Conservation (phyloP, 257 asterid species). For the Oldenlandia corymbosa region DNA sequence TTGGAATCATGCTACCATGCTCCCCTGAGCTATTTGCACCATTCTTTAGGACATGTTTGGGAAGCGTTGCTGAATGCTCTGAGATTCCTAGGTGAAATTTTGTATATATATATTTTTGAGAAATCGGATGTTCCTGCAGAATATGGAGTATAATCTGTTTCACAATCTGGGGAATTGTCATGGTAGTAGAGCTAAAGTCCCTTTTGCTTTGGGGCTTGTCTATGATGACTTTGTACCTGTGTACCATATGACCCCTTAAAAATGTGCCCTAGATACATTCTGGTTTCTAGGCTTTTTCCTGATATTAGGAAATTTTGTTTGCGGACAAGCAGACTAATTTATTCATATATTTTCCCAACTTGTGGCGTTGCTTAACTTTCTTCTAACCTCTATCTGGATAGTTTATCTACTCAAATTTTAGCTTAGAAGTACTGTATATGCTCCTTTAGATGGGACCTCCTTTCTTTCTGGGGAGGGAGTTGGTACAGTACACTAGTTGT, state of each 20-base stretch:
- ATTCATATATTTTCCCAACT: slow-evolving; percentile 11
- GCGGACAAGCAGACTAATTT: slow-evolving; percentile 26
- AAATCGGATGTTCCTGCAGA: slow-evolving; percentile 15
- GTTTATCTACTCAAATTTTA: neutral
- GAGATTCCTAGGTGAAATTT: slow-evolving; percentile 38
- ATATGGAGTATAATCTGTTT: slow-evolving; percentile 11
- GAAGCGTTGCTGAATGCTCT: slow-evolving; percentile 27
- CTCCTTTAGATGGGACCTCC: neutral
- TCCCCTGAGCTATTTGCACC: slow-evolving; percentile 29
- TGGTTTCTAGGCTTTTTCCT: slow-evolving; percentile 26
- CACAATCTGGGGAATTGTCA: slow-evolving; percentile 9
- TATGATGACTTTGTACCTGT: slow-evolving; percentile 11
- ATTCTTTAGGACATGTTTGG: slow-evolving; percentile 31
- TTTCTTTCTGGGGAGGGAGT: neutral
- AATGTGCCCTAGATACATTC: slow-evolving; percentile 22
- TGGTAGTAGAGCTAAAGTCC: slow-evolving; percentile 8
- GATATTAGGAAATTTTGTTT: slow-evolving; percentile 39
- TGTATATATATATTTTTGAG: slow-evolving; percentile 22
- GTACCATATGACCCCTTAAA: slow-evolving; percentile 15
- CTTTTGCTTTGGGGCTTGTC: slow-evolving; percentile 13
- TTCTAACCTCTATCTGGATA: neutral
- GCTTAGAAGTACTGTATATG: neutral
- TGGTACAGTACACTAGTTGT: neutral
- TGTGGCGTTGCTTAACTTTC: neutral
- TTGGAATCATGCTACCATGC: slow-evolving; percentile 35